Conservation (phyloP, 495 filamentous ascomycete genomes). For the Eremomyces bilateralis region DNA sequence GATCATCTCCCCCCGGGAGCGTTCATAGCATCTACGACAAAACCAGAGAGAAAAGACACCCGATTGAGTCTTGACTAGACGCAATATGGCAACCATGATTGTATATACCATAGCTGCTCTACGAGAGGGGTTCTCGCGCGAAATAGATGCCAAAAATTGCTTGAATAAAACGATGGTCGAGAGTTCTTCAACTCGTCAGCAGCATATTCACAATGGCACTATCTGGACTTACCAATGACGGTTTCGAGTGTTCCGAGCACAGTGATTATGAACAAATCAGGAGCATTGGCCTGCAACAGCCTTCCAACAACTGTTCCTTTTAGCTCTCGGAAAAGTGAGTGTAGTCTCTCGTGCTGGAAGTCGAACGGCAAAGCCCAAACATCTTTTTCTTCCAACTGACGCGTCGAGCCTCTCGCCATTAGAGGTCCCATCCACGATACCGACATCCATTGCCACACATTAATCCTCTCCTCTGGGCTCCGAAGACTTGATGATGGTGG, state of each 20-base stretch:
- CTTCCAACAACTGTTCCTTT: constrained; percentile 44
- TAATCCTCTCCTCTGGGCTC: constrained; percentile 66
- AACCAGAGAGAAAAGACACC: constrained; percentile 55
- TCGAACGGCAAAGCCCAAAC: constrained; percentile 57
- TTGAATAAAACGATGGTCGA: constrained; percentile 48
- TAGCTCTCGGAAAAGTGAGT: constrained; percentile 51
- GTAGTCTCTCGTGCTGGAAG: constrained; percentile 51
- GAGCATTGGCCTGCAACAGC: constrained; percentile 48
- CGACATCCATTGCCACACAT: constrained; percentile 59
- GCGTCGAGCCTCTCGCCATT: constrained; percentile 35
- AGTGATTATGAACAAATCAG: constrained; percentile 49
- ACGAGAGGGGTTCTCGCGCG: constrained; percentile 25
- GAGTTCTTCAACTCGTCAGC: constrained; percentile 20
- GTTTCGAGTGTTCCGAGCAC: constrained; percentile 37
- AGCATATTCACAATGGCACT: background rate
- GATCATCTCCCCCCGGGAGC: constrained; percentile 65
- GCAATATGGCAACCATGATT: constrained; percentile 31
- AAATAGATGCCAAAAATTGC: constrained; percentile 45
- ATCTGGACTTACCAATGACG: constrained; percentile 24
- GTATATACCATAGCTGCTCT: constrained; percentile 45
- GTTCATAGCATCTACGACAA: constrained; percentile 50
- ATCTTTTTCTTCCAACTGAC: constrained; percentile 50
- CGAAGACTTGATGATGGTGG: constrained; percentile 36
- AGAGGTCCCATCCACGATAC: constrained; percentile 68
- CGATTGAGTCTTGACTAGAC: constrained; percentile 40